Evolutionary conservation across 345 rosid genomes (phyloP), one percentile per base, ranked within the genome.

Genomic region (Kernera saxatilis): DNA sequence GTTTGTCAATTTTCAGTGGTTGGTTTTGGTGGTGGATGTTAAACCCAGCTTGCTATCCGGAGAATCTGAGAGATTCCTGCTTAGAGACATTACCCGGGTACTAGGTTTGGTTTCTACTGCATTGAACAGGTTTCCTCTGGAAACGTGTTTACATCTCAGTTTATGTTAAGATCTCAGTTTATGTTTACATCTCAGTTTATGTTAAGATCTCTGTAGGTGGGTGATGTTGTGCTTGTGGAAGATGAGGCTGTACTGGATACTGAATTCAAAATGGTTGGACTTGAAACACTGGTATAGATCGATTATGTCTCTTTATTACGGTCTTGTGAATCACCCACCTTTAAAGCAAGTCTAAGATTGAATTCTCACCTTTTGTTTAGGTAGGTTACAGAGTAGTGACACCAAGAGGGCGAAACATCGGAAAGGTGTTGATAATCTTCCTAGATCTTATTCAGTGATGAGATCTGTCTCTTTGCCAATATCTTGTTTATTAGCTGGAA

Each of bases 351-450:
- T 56, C 35, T 49, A 59, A 57, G 71, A 66, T 70, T 72, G 68
- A 68, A 15, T 64, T 70, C 13, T 72, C 72, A 37, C 72, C 66
- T 76, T 80, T 71, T 58, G 53, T 73, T 26, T 83, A 93, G 97
- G 96, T 93, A 69, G 98, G 98, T 64, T 87, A 93, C 69, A 81
- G 81, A 83, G 94, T 93, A 19, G 83, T 88, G 57, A 88, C 88
- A 36, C 84, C 86, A n/a, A 79, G 83, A 44, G 70, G 74, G 10
- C 70, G 78, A 62, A 79, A 75, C 76, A 83, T 93, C 12, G 96
- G 97, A 63, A 90, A 90, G 97, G 98, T 88, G 60, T 70, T 30
- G 7, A 32, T 49, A 52, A 30, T 37, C 61, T 39, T 57, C 3
- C 46, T 36, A 67, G 11, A 27, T 67, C 59, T 49, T 46, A 7